Base-by-base conservation (phyloP, 2,329 filamentous ascomycete species). In the Penicillium sp. region DNA sequence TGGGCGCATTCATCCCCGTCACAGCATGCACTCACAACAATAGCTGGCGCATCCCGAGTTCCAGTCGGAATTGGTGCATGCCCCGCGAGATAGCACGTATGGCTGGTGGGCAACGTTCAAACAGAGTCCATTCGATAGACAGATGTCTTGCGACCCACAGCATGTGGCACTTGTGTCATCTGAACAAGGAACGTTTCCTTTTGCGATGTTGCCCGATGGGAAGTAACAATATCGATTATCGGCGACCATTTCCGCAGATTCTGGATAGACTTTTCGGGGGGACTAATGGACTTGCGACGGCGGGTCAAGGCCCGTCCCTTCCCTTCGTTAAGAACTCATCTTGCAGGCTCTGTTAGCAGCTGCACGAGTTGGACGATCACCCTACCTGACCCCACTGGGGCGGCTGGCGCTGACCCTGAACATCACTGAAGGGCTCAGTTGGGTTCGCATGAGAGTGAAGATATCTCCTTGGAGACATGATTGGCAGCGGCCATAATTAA, bases 221-320 rank as follows among this genome's bases (percentile, higher is more conserved):
- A 48, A 48, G 45, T 48, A 48, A 34, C 45, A 48, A 34, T 34
- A 48, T 48, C 45, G 45, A 48, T 48, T 20, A 31, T 48, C 45
- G 45, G 45, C 45, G 28, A 48, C 45, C 45, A 48, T 48, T 3
- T 31, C 10, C 15, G 25, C 28, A 20, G 15, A 31, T 8, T 3
- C 20, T 48, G 45, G 8, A 8, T 15, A 34, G 15, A 12, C 3
- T 8, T 20, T 17, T 48, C 31, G 7, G 45, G 17, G 28, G 7
- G 45, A 34, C 14, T 15, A 11, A 2, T 31, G 45, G 12, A 25
- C 31, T 10, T 8, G 20, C 4, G 12, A 34, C 7, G 10, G 5
- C n/a, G 6, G 45, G 25, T 17, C 11, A 15, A 22, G 22, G 42
- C 11, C 28, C 15, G 28, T 5, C 8, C 15, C 15, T 34, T 48